A percentile compares a stretch with the other conserved stretches of the same genome.
Evolutionary conservation across 208 protist genomes (phyloP).

Genomic region (Hexamita inflata): DNA sequence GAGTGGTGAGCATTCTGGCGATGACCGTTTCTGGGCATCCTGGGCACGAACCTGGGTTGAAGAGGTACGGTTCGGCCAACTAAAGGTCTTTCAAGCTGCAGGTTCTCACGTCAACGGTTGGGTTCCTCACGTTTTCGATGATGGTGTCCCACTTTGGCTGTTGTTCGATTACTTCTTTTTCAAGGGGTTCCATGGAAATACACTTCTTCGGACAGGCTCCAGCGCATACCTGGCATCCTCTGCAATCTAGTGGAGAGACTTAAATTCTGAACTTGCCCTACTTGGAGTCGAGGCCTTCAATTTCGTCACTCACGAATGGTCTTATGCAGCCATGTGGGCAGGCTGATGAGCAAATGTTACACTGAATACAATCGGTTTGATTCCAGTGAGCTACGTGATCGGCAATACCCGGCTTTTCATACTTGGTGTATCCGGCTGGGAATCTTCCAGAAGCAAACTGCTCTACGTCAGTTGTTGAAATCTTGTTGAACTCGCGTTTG

Average conservation of each 20-base stretch:
- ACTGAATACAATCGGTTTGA: constrained; percentile 55
- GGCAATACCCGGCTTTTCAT: constrained; percentile 52
- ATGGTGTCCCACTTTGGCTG: background rate
- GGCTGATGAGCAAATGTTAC: constrained; percentile 53
- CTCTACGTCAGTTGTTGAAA: background rate
- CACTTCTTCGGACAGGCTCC: constrained; percentile 15
- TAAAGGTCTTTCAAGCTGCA: background rate
- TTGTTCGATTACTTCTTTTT: background rate
- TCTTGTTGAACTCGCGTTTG: background rate
- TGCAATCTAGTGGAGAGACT: constrained; percentile 38
- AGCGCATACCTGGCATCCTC: constrained; percentile 35
- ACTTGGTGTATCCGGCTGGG: constrained; percentile 28
- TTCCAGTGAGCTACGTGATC: constrained; percentile 49
- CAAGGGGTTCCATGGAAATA: constrained; percentile 4
- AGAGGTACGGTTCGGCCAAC: constrained; percentile 25
- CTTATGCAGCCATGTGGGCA: constrained; percentile 59
- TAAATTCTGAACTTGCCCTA: constrained; percentile 32
- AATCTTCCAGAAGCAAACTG: background rate
- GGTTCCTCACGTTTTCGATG: no score
- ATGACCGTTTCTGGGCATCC: constrained; percentile 51
- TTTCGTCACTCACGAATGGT: constrained; percentile 50
- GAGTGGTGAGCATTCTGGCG: constrained; percentile 52
- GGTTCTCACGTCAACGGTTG: background rate
- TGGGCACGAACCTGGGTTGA: constrained; percentile 38
- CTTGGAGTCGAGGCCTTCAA: background rate